These are phyloP conservation scores for Amanita thiersii DNA, from an alignment of 768 basidiomycete species.

Conservation along the genomic window DNA sequence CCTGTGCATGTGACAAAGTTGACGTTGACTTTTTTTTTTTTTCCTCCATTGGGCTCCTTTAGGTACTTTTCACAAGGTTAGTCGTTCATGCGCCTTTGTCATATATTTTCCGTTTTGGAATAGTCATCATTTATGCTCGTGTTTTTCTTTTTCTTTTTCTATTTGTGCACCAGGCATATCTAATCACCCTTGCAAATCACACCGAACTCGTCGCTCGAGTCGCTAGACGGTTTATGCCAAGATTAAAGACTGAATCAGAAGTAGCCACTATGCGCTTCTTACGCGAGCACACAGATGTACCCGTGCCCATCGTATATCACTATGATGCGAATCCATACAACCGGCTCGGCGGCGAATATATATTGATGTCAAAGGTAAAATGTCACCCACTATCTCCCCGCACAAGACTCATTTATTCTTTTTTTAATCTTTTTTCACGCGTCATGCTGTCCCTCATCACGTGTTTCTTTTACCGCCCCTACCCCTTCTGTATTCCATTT, in stretches of 20 bases:
- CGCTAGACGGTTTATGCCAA: slow-evolving; percentile 79
- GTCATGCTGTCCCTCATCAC: not conserved
- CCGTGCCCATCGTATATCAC: slow-evolving; percentile 68
- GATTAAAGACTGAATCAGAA: slow-evolving; percentile 82
- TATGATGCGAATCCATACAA: slow-evolving; percentile 83
- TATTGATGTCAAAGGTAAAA: slow-evolving; percentile 75
- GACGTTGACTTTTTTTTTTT: slow-evolving; percentile 8
- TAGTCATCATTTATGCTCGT: not conserved
- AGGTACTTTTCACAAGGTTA: slow-evolving; percentile 84
- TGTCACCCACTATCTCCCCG: slow-evolving; percentile 4
- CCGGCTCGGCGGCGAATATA: slow-evolving; percentile 77
- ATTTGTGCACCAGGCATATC: slow-evolving; percentile 50
- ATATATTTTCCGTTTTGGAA: slow-evolving; percentile 5
- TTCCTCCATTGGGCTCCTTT: no score
- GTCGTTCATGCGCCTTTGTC: not conserved
- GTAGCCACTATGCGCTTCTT: slow-evolving; percentile 82
- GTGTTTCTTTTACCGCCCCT: not conserved
- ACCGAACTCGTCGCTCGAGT: slow-evolving; percentile 69
- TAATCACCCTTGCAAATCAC: slow-evolving; percentile 55
- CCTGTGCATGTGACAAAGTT: slow-evolving; percentile 1
- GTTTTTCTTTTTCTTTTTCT: no score
- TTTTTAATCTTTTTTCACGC: slow-evolving; percentile 2
- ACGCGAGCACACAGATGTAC: slow-evolving; percentile 58
- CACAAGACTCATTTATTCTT: slow-evolving; percentile 7
- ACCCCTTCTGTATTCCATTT: slow-evolving; percentile 10